Percentiles rank a stretch among this genome's conserved stretches.
These are phyloP conservation scores for Trichoderma endophyticum DNA, from an alignment of 2,329 filamentous ascomycete species.

Conservation along the genomic window DNA sequence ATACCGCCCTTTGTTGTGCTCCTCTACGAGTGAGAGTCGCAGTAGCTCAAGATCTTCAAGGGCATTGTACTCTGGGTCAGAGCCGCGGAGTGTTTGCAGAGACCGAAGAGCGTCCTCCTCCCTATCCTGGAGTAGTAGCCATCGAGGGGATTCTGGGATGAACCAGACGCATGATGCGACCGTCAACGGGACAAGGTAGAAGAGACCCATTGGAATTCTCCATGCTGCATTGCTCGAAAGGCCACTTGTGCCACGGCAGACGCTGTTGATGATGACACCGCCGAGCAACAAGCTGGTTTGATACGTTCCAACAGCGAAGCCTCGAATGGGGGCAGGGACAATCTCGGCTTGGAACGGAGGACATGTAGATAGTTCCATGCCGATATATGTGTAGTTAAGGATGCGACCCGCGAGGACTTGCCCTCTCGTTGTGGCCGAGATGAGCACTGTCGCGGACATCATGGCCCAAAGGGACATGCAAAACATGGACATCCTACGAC, in stretches of 20 bases:
- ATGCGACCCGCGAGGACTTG: conserved; percentile 11
- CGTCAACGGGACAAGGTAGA: background rate
- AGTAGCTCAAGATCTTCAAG: background rate
- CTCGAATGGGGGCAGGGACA: conserved; percentile 2
- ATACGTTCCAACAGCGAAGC: conserved; percentile 5
- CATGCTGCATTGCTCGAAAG: conserved; percentile 1
- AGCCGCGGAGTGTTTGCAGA: conserved; percentile 11
- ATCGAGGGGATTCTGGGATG: conserved; percentile 2
- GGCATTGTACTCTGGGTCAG: background rate
- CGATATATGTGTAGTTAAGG: conserved; percentile 11
- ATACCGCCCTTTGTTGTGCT: background rate
- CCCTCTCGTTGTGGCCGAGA: background rate
- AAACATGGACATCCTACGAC: conserved; percentile 9
- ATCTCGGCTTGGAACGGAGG: conserved; percentile 11
- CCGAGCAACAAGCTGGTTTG: conserved; percentile 6
- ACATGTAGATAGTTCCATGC: conserved; percentile 5
- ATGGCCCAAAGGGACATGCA: conserved; percentile 14
- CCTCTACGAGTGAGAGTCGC: background rate
- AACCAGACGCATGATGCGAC: conserved; percentile 11
- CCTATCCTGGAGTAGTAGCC: conserved; percentile 1
- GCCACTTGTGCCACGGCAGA: conserved; percentile 6
- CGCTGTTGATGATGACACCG: conserved; percentile 4
- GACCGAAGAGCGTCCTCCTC: background rate
- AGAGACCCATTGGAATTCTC: conserved; percentile 10
- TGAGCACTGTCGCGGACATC: conserved; percentile 11